A percentile compares a stretch with the other conserved stretches of the same genome.
phyloP scores from a whole-genome alignment of 2,329 filamentous ascomycete species.

The Talaromyces sp. region DNA sequence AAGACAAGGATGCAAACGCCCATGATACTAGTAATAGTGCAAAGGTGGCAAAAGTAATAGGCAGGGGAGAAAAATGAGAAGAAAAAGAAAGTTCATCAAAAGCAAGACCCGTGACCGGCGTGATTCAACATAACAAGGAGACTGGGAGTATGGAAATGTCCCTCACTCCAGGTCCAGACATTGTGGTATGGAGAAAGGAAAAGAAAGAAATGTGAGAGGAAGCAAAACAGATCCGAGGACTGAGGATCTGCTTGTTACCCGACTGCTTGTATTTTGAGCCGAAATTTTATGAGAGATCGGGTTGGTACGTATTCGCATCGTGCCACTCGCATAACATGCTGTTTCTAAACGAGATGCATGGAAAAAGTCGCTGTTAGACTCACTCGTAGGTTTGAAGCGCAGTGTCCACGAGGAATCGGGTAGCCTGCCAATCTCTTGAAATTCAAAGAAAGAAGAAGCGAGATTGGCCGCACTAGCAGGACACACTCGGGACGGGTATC shows the following conservation, averaged over 20 bases:
- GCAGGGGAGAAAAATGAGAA: background rate
- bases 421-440: background rate
- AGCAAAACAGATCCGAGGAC: background rate
- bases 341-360: background rate
- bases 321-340: background rate
- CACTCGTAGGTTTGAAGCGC: background rate
- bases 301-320: background rate
- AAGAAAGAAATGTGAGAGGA: background rate
- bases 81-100: background rate
- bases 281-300: background rate
- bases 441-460: background rate
- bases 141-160: background rate
- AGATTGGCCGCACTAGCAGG: background rate
- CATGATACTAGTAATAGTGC: conserved; percentile 11
- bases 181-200: background rate
- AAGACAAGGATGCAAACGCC: conserved; percentile 12
- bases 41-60: background rate
- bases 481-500: background rate
- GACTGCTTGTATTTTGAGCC: background rate
- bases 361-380: background rate
- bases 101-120: conserved; percentile 4
- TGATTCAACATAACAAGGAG: conserved; percentile 12
- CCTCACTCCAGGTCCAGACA: background rate
- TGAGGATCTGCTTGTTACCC: background rate
- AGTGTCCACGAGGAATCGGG: background rate